Base-by-base conservation (phyloP, 2,329 filamentous ascomycete species). In the Fusarium austroafricanum region DNA sequence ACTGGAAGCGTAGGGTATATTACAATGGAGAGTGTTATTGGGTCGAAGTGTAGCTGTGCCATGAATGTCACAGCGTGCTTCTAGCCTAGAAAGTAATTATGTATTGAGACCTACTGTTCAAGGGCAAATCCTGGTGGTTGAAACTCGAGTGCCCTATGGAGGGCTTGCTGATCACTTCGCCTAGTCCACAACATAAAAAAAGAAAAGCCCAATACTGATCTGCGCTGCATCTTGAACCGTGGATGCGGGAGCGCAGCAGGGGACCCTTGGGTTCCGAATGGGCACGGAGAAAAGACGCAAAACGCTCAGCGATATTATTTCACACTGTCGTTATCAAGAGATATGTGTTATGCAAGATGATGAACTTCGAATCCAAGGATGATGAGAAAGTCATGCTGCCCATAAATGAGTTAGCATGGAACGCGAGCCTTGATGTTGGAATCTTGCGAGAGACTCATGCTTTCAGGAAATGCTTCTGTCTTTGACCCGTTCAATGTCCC, bases 211-310 rank as follows among this genome's bases (percentile, higher is more conserved):
- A 60, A 56, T 47, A 57, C 57, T 56, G 68, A 54, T 61, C 54
- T 65, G 47, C 67, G 37, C 62, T 72, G 64, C 63, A 63, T 62
- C 59, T 67, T 56, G 60, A 59, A 55, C 67, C 54, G 59, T 54
- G 53, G 58, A 54, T 51, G 62, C 50, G 61, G 67, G 44, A 71
- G 59, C 38, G 33, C 37, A 54, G 7, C 67, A 71, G 52, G 63
- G 64, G 61, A 68, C 46, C 60, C 60, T 54, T 45, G 37, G 49
- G 37, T 43, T 37, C 37, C 29, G 46, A 42, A 52, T 61, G 61
- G 49, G 31, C 64, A 65, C 47, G 23, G 38, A 53, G 28, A 61
- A 26, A 65, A 53, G 39, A 35, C 29, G 45, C 29, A 65, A 53
- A 35, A 35, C 29, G 49, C 29, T 43, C 44, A 42, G 28, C 39